Conservation (phyloP, 768 basidiomycete genomes). For the Artomyces pyxidatus region DNA sequence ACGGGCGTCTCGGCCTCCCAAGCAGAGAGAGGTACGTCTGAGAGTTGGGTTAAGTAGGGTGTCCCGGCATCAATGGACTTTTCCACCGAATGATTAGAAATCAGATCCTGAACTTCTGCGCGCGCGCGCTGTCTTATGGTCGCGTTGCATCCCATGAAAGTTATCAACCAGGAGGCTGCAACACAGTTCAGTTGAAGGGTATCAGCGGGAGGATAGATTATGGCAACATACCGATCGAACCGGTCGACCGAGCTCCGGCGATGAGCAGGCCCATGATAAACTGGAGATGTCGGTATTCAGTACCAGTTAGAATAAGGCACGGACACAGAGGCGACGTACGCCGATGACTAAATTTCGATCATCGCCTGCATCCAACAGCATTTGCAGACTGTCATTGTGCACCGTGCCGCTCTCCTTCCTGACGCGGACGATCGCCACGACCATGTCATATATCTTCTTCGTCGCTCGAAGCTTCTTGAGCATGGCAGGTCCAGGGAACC, state of each 20-base stretch:
- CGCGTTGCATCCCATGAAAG: constrained; percentile 58
- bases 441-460: constrained; percentile 67
- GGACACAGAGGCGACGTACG: constrained; percentile 31
- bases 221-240: constrained; percentile 47
- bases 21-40: constrained; percentile 53
- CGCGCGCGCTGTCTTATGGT: constrained; percentile 60
- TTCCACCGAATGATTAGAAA: constrained; percentile 20
- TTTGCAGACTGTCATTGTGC: constrained; percentile 62
- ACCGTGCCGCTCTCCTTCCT: constrained; percentile 49
- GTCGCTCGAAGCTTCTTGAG: constrained; percentile 63
- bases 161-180: constrained; percentile 65
- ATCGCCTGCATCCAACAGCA: constrained; percentile 64
- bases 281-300: constrained; percentile 29
- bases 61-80: constrained; percentile 1
- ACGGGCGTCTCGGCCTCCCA: constrained; percentile 69
- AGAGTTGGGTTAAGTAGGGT: constrained; percentile 40
- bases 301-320: constrained; percentile 1
- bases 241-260: constrained; percentile 75
- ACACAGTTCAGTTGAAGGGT: constrained; percentile 1
- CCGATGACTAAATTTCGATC: constrained; percentile 63
- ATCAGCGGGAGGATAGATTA: constrained; percentile 2
- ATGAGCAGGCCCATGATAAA: constrained; percentile 79
- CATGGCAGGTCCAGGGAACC: constrained; percentile 71
- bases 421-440: constrained; percentile 46
- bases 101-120: constrained; percentile 49